These are phyloP conservation scores for Massarina eburnea DNA, from an alignment of 2,329 filamentous ascomycete genomes.

Conservation along the genomic window DNA sequence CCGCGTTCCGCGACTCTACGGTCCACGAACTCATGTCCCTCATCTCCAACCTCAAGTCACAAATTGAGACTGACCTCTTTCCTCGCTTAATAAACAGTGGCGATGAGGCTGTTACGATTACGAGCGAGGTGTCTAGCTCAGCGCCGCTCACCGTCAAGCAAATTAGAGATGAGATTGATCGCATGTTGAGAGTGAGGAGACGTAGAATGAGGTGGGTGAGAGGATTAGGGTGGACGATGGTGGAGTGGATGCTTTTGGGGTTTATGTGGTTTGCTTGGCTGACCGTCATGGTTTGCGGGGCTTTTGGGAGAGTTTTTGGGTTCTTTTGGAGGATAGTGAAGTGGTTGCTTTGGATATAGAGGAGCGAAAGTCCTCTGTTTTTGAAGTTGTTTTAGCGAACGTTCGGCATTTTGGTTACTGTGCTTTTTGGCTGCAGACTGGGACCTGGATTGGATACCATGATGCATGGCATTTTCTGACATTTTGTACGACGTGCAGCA, in stretches of 20 bases:
- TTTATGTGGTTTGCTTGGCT: conserved; percentile 96
- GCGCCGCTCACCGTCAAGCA: conserved; percentile 80
- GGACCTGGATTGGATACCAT: neutral
- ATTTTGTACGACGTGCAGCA: too few species aligned
- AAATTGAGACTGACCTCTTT: conserved; percentile 54
- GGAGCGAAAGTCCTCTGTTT: neutral
- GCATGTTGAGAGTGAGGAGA: conserved; percentile 69
- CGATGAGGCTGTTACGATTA: conserved; percentile 79
- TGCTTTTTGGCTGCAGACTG: neutral
- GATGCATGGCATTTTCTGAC: too few species aligned
- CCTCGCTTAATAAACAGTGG: conserved; percentile 66
- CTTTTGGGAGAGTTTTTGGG: conserved; percentile 64
- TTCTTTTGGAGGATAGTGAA: conserved; percentile 62
- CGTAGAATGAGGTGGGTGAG: conserved; percentile 74
- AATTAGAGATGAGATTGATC: conserved; percentile 73
- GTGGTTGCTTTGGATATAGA: conserved; percentile 75
- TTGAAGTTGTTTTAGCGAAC: neutral
- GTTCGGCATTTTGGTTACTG: neutral
- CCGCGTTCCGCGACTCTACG: conserved; percentile 51
- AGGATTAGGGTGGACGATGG: conserved; percentile 73
- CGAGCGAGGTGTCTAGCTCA: conserved; percentile 71
- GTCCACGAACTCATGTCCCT: conserved; percentile 48
- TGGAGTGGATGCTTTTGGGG: conserved; percentile 86
- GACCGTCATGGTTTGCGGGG: conserved; percentile 73
- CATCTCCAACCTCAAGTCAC: conserved; percentile 48